These are phyloP conservation scores for Buddleja alternifolia DNA, from an alignment of 257 asterid genomes.

Conservation along the genomic window DNA sequence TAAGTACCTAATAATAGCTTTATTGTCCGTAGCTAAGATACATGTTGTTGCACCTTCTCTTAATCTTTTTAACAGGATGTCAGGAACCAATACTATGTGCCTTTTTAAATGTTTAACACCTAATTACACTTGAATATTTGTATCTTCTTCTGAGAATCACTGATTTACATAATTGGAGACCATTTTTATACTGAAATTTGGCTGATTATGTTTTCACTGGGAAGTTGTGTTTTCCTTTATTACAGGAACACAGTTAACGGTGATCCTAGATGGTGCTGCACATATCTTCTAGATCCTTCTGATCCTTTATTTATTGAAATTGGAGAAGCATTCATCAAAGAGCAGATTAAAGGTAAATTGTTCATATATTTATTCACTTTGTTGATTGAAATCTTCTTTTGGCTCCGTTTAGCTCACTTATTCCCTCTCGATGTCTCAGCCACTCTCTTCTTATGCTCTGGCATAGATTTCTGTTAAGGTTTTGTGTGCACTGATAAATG, in stretches of 20 bases:
- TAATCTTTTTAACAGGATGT: not conserved
- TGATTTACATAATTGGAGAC: constrained; percentile 11
- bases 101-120: not conserved
- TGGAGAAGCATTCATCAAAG: constrained; percentile 83
- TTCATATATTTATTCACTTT: constrained; percentile 12
- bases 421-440: not conserved
- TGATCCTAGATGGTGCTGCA: constrained; percentile 89
- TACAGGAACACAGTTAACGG: constrained; percentile 88
- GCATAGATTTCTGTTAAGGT: no score
- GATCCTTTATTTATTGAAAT: constrained; percentile 85
- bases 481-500: no score
- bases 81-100: constrained; percentile 6
- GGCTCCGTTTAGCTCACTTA: constrained; percentile 11
- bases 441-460: not conserved
- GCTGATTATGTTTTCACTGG: not conserved
- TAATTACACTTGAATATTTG: not conserved
- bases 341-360: constrained; percentile 68
- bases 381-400: constrained; percentile 12
- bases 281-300: constrained; percentile 92
- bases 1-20: not conserved
- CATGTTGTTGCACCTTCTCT: not conserved
- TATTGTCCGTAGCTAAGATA: constrained; percentile 13
- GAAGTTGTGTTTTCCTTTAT: constrained; percentile 23
- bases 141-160: constrained; percentile 9
- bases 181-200: constrained; percentile 9